Evolutionary conservation across 345 rosid genomes (phyloP), one percentile per base, ranked within the genome.

Genomic region (Schrenkiella parvula): DNA sequence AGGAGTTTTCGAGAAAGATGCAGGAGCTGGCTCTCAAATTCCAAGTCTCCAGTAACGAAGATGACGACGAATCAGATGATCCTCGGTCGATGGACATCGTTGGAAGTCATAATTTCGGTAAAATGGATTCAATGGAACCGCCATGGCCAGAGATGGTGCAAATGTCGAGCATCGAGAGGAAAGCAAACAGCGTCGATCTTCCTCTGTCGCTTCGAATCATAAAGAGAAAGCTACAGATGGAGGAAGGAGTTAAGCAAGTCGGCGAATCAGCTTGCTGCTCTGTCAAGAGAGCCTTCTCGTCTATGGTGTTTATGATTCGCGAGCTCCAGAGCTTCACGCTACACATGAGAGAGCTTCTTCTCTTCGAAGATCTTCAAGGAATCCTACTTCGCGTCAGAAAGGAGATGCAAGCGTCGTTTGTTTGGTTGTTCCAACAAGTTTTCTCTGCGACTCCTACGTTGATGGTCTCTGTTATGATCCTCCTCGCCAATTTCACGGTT

Each of bases 381-480:
- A 83, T 89, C 51, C 76, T 95, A 1, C 85, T 34, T 31, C 88
- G 96, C 9, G 99, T 88, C 0, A 88, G 88, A 15, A 78, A 71
- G 25, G 99, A 95, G 43, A 84, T 91, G 89, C 88, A 91, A 65
- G 90, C 85, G 0, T 95, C 97, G 2, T 95, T 95, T 19, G 97
- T 95, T 1, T 91, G 99, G 99, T 66, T 95, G 77, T 95, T 95
- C 25, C 99, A 95, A 56, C 95, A 87, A 79, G 92, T 91, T 1
- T 95, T 95, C 73, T 95, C 99, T 0, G 97, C 86, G 0, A 91
- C 99, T 4, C 99, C 99, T 0, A 89, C 95, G 31, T 72, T 95
- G 23, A 95, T 95, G 99, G 88, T 95, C 6, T 91, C 84, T 32
- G 93, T 95, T 64, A 95, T 95, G 99, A 86, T 95, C 52, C 83